phyloP scores from a whole-genome alignment of 441 rosid genomes.

The Erodium texanum region DNA sequence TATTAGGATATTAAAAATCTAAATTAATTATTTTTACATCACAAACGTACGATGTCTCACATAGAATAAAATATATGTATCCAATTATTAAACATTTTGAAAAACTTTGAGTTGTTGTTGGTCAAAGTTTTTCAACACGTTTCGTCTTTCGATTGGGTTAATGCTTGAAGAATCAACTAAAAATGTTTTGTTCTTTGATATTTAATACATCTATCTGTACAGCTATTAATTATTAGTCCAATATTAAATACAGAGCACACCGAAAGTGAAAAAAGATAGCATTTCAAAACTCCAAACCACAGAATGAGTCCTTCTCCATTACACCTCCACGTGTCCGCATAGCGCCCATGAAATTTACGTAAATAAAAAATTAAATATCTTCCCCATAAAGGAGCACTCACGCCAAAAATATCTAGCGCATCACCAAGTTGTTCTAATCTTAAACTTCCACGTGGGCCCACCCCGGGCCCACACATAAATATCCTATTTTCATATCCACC shows the following conservation, averaged over 20 bases:
- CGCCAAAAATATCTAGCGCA: background rate
- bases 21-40: too few relatives aligned
- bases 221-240: background rate
- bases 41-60: too few relatives aligned
- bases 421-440: background rate
- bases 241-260: background rate
- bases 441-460: background rate
- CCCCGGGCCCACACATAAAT: background rate
- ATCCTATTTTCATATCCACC: background rate
- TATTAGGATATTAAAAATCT: too few relatives aligned
- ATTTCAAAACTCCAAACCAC: background rate
- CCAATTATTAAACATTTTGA: too few relatives aligned
- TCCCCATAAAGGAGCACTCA: background rate
- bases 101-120: too few relatives aligned
- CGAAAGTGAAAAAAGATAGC: background rate
- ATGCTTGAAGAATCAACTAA: too few relatives aligned
- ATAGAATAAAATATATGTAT: too few relatives aligned
- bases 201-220: too few relatives aligned
- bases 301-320: background rate
- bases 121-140: too few relatives aligned
- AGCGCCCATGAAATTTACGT: background rate
- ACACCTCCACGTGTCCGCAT: conserved; percentile 1
- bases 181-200: too few relatives aligned
- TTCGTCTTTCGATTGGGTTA: too few relatives aligned
- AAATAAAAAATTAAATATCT: background rate